Conservation (phyloP, 2,329 filamentous ascomycete genomes). For the Hypoxylon sp. region DNA sequence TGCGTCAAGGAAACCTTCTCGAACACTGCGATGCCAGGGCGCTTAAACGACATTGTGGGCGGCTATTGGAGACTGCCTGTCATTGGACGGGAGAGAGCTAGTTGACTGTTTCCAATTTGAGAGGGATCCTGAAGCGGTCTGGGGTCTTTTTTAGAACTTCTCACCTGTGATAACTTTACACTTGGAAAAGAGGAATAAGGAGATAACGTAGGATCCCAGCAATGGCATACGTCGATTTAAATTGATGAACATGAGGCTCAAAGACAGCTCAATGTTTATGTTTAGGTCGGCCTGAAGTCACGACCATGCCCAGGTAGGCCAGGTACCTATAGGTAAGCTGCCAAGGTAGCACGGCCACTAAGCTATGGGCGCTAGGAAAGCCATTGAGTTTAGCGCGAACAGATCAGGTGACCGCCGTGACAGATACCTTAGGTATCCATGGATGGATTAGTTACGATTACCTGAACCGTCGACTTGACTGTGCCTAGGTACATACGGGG, state of each 20-base stretch:
- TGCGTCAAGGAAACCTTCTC: conserved; percentile 44
- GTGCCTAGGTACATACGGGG: neutral
- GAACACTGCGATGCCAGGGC: conserved; percentile 44
- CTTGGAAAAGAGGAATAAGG: neutral
- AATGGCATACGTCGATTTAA: conserved; percentile 17
- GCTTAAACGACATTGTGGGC: conserved; percentile 46
- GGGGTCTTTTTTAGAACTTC: conserved; percentile 24
- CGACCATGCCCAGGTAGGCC: neutral
- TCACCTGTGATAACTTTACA: conserved; percentile 30
- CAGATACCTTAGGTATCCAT: no score
- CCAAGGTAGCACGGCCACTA: neutral
- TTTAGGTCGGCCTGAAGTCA: conserved; percentile 26
- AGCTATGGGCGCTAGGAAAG: neutral
- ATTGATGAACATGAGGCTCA: conserved; percentile 34
- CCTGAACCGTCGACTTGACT: neutral
- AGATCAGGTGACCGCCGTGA: conserved; percentile 27
- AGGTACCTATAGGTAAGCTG: no score
- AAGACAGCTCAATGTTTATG: conserved; percentile 24
- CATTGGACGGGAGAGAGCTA: conserved; percentile 38
- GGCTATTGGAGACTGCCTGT: conserved; percentile 46
- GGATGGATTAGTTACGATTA: conserved; percentile 11
- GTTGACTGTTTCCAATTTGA: conserved; percentile 24
- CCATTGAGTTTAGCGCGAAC: conserved; percentile 24
- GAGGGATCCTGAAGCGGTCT: conserved; percentile 7
- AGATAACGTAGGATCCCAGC: neutral